Conservation (phyloP, 371 early-diverging fungal genomes). For the Mortierella sp. region DNA sequence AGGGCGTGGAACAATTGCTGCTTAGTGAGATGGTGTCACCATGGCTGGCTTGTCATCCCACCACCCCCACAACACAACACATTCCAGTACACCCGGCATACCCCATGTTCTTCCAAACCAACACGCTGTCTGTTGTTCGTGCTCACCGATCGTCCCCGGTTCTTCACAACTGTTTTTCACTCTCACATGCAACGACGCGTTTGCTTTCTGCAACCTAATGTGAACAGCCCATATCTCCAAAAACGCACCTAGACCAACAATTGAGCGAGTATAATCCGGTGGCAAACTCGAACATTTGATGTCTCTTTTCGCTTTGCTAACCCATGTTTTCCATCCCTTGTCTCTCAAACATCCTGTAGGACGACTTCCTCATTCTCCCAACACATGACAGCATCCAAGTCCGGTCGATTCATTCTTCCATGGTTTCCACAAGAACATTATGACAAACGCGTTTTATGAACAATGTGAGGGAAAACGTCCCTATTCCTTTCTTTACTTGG, state of each 20-base stretch:
- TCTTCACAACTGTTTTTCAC: too few relatives aligned
- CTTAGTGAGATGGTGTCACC: constrained; percentile 9
- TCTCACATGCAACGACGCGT: too few relatives aligned
- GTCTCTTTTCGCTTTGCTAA: too few relatives aligned
- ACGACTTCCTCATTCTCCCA: too few relatives aligned
- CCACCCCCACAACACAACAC: background rate
- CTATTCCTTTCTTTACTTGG: constrained; percentile 56
- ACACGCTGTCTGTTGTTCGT: too few relatives aligned
- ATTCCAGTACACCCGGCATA: too few relatives aligned
- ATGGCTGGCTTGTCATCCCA: constrained; percentile 6
- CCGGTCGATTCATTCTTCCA: background rate
- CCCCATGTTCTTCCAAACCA: too few relatives aligned
- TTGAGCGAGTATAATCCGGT: too few relatives aligned
- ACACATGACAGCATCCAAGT: background rate
- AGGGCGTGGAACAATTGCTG: constrained; percentile 4
- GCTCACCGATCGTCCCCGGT: too few relatives aligned
- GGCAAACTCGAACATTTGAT: too few relatives aligned
- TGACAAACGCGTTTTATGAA: constrained; percentile 7
- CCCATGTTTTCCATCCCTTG: background rate
- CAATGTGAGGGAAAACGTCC: background rate
- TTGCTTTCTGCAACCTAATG: too few relatives aligned
- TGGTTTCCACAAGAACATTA: background rate
- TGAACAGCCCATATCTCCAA: too few relatives aligned
- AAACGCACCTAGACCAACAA: background rate
- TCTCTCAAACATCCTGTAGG: background rate